Percentiles rank a stretch among this genome's conserved stretches.
Conservation (phyloP, 805 yeast species). For the Lachancea nothofagi region DNA sequence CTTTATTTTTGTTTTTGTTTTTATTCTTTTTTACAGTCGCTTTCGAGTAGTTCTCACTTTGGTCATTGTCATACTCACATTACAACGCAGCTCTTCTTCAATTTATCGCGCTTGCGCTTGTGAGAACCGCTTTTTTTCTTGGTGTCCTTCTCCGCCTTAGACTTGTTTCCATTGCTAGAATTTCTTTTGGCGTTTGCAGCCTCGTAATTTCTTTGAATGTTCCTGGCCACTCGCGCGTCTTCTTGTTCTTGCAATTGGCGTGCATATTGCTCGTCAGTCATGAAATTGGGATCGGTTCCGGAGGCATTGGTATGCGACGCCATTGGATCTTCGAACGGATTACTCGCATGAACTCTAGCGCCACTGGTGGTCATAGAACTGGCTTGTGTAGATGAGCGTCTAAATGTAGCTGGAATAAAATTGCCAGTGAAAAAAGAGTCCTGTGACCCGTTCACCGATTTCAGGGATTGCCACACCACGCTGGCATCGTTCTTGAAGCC, state of each 20-base stretch:
- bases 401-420: slow-evolving; percentile 42
- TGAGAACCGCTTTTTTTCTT: slow-evolving; percentile 12
- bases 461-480: slow-evolving; percentile 81
- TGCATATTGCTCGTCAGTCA: slow-evolving; percentile 41
- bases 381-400: slow-evolving; percentile 11
- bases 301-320: slow-evolving; percentile 4
- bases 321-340: slow-evolving; percentile 20
- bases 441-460: slow-evolving; percentile 59
- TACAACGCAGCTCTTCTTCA: slow-evolving; percentile 17
- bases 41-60: neutral
- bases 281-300: slow-evolving; percentile 10
- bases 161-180: slow-evolving; percentile 5
- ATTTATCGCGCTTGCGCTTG: slow-evolving; percentile 12
- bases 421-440: slow-evolving; percentile 66
- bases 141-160: slow-evolving; percentile 6
- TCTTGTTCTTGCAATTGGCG: slow-evolving; percentile 49
- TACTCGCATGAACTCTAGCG: slow-evolving; percentile 6
- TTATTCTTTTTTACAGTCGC: too few relatives aligned
- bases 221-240: slow-evolving; percentile 45
- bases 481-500: slow-evolving; percentile 46
- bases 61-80: slow-evolving; percentile 11
- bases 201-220: slow-evolving; percentile 36
- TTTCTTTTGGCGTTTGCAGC: slow-evolving; percentile 8
- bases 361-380: slow-evolving; percentile 7
- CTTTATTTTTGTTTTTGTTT: too few relatives aligned